A percentile compares a stretch with the other conserved stretches of the same genome.
These are phyloP conservation scores for Clitoria ternatea DNA, from an alignment of 306 rosid genomes.

Conservation along the genomic window DNA sequence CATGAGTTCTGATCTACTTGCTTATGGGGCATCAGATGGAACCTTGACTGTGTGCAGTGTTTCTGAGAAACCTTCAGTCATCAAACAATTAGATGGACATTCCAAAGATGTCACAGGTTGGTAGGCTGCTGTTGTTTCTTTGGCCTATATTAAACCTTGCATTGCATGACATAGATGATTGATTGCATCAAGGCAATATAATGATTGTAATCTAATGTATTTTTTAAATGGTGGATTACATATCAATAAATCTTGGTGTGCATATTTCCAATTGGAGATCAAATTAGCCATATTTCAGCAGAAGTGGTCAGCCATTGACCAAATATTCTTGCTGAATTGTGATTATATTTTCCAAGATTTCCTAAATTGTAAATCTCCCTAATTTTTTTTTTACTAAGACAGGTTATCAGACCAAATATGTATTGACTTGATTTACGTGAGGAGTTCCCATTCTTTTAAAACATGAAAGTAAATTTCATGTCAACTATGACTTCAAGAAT, in stretches of 20 bases:
- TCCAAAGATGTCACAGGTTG: constrained; percentile 97
- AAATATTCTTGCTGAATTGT: constrained; percentile 5
- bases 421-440: neutral
- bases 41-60: constrained; percentile 88
- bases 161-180: constrained; percentile 11
- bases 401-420: neutral
- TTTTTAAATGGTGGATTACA: neutral
- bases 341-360: neutral
- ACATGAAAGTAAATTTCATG: neutral
- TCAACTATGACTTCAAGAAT: neutral
- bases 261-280: constrained; percentile 13
- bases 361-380: neutral
- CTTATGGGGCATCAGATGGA: constrained; percentile 96
- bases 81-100: constrained; percentile 77
- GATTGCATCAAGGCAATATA: neutral
- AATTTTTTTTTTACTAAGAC: neutral
- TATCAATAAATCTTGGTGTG: constrained; percentile 4
- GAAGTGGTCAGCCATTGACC: neutral
- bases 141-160: constrained; percentile 33
- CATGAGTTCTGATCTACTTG: constrained; percentile 97
- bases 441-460: constrained; percentile 1
- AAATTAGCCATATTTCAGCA: neutral
- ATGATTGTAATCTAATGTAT: constrained; percentile 3
- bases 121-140: constrained; percentile 50
- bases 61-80: constrained; percentile 70